phyloP scores from a whole-genome alignment of 78 protist genomes.

The Carpediemonas membranifera region DNA sequence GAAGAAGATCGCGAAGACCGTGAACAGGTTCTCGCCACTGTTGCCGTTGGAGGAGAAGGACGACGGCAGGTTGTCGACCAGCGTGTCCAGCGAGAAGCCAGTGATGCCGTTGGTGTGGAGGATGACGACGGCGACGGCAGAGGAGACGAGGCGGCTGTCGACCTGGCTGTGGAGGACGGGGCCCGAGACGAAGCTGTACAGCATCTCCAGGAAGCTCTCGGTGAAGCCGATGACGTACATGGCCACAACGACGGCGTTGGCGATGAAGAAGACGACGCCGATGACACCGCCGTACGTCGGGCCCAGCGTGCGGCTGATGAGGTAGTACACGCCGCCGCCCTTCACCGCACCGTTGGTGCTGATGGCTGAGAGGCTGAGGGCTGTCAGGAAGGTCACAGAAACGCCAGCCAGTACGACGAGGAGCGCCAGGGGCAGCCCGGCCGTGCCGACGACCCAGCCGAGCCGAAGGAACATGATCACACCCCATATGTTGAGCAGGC shows the following conservation, averaged over 20 bases:
- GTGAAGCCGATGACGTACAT: neutral
- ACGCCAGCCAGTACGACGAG: too few relatives aligned
- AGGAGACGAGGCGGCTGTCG: neutral
- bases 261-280: conserved; percentile 23
- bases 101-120: too few relatives aligned
- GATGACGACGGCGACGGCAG: too few relatives aligned
- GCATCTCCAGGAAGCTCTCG: neutral
- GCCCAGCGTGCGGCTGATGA: conserved; percentile 4
- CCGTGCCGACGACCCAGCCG: neutral
- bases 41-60: neutral
- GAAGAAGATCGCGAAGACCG: conserved; percentile 6
- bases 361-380: neutral
- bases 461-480: conserved; percentile 35
- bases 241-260: neutral
- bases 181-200: neutral
- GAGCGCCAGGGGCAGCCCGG: neutral
- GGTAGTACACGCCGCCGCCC: conserved; percentile 11
- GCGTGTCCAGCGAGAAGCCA: too few relatives aligned
- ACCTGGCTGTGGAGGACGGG: neutral
- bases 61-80: too few relatives aligned
- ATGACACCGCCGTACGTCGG: conserved; percentile 17
- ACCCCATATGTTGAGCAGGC: conserved; percentile 35
- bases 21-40: neutral
- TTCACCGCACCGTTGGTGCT: conserved; percentile 1
- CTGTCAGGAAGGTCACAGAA: conserved; percentile 8